Percentiles rank a stretch among this genome's conserved stretches.
Conservation (phyloP, 2,329 filamentous ascomycete genomes). For the Ophiocordyceps unilateralis region DNA sequence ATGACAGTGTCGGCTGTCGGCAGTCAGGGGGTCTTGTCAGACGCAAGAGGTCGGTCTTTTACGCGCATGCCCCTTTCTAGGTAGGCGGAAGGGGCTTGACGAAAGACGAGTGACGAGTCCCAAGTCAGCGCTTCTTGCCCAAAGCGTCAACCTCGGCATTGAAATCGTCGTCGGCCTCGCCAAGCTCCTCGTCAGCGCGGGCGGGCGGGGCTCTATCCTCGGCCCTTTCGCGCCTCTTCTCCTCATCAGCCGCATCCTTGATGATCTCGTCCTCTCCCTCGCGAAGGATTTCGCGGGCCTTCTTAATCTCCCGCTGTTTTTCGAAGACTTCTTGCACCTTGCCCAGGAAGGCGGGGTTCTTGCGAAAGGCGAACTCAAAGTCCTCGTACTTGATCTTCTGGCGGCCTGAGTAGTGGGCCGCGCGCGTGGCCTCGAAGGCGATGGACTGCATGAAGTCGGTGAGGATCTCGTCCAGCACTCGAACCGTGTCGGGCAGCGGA, state of each 20-base stretch:
- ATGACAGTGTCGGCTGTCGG: too few species aligned
- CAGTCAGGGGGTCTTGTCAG: too few species aligned
- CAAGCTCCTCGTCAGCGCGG: constrained; percentile 30
- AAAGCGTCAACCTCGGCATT: constrained; percentile 23
- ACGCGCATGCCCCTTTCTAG: too few species aligned
- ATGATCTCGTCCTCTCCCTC: constrained; percentile 46
- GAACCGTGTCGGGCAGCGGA: constrained; percentile 69
- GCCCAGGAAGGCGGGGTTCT: constrained; percentile 72
- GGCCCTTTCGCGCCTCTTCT: constrained; percentile 17
- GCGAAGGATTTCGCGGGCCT: constrained; percentile 59
- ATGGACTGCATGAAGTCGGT: constrained; percentile 94
- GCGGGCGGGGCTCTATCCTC: constrained; percentile 9
- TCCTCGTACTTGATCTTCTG: constrained; percentile 98
- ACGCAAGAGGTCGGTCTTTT: too few species aligned
- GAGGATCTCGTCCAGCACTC: constrained; percentile 83
- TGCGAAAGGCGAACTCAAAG: constrained; percentile 83
- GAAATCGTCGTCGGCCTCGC: constrained; percentile 33
- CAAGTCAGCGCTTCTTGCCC: constrained; percentile 19
- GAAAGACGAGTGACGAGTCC: too few species aligned
- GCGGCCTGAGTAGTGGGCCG: constrained; percentile 70
- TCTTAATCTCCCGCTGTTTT: constrained; percentile 75
- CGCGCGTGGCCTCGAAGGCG: constrained; percentile 74
- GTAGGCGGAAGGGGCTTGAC: too few species aligned
- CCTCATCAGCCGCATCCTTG: constrained; percentile 31
- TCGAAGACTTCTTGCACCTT: constrained; percentile 79